These are phyloP conservation scores for Anthostomella pinea DNA, from an alignment of 2,329 filamentous ascomycete species.

Conservation along the genomic window DNA sequence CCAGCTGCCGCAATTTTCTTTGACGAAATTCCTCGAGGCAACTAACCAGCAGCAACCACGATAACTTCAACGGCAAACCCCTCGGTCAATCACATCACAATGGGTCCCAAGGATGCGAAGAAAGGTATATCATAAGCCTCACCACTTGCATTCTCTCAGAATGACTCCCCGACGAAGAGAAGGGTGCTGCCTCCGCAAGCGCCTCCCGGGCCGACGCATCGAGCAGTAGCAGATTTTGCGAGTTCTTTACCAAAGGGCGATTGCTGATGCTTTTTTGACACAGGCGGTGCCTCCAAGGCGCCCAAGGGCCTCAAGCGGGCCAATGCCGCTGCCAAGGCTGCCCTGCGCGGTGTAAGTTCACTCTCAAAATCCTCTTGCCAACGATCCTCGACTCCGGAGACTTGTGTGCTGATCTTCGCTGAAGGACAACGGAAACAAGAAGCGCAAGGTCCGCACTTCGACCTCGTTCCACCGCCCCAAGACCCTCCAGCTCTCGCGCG, in stretches of 20 bases:
- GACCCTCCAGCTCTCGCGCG: conserved; percentile 86
- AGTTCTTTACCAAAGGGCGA: conserved; percentile 65
- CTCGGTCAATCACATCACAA: conserved; percentile 29
- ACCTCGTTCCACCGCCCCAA: conserved; percentile 98
- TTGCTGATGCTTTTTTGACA: conserved; percentile 62
- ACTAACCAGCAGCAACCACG: conserved; percentile 12
- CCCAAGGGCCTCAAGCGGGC: conserved; percentile 78
- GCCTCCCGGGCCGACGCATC: conserved; percentile 44
- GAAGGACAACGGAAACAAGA: conserved; percentile 68
- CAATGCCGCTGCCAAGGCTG: conserved; percentile 90
- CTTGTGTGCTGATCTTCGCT: conserved; percentile 18
- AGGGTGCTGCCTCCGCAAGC: conserved; percentile 17
- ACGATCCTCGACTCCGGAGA: too few relatives aligned
- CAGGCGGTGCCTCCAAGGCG: conserved; percentile 55
- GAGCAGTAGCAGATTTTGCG: conserved; percentile 75
- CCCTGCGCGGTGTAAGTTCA: conserved; percentile 93
- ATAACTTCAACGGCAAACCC: conserved; percentile 19
- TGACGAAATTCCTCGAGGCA: conserved; percentile 11
- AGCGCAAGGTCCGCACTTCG: conserved; percentile 85
- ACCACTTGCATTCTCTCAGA: not conserved
- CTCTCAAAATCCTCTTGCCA: too few relatives aligned
- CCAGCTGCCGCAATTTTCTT: conserved; percentile 12
- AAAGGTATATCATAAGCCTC: conserved; percentile 43
- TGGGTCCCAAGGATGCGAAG: conserved; percentile 44
- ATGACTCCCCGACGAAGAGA: conserved; percentile 11